These are phyloP conservation scores for Naegleria fowleri DNA, from an alignment of 208 protist genomes.

Conservation along the genomic window DNA sequence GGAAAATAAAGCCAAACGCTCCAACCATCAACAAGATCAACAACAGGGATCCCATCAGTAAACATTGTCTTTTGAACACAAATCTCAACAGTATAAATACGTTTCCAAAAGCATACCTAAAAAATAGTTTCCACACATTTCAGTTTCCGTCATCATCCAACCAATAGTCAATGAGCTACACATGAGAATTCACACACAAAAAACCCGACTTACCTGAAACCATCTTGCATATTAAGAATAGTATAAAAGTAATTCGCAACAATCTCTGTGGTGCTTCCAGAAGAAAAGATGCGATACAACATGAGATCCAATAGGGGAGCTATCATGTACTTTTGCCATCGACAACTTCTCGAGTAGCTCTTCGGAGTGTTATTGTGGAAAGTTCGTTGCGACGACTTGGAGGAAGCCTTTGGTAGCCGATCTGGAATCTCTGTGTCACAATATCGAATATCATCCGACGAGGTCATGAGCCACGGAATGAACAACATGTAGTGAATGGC, in stretches of 20 bases:
- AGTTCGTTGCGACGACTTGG: too few relatives aligned
- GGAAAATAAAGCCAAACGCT: too few relatives aligned
- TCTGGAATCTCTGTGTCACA: neutral
- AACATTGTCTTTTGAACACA: too few relatives aligned
- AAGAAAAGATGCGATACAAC: neutral
- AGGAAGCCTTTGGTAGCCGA: too few relatives aligned
- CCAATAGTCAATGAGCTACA: too few relatives aligned
- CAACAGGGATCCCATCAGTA: too few relatives aligned
- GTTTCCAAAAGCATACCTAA: too few relatives aligned
- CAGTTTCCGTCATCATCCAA: too few relatives aligned
- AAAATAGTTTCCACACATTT: too few relatives aligned
- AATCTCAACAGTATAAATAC: too few relatives aligned
- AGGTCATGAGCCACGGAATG: neutral
- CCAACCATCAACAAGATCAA: too few relatives aligned
- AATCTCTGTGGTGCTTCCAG: neutral
- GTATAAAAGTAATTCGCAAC: neutral
- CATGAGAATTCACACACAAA: too few relatives aligned
- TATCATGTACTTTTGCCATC: neutral
- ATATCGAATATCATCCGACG: neutral
- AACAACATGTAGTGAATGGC: neutral
- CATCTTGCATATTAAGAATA: neutral
- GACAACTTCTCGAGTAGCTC: neutral
- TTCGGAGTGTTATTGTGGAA: neutral
- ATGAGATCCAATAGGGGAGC: neutral
- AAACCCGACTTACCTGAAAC: neutral